phyloP scores from a whole-genome alignment of 805 yeast species.

The Candida insectalens region DNA sequence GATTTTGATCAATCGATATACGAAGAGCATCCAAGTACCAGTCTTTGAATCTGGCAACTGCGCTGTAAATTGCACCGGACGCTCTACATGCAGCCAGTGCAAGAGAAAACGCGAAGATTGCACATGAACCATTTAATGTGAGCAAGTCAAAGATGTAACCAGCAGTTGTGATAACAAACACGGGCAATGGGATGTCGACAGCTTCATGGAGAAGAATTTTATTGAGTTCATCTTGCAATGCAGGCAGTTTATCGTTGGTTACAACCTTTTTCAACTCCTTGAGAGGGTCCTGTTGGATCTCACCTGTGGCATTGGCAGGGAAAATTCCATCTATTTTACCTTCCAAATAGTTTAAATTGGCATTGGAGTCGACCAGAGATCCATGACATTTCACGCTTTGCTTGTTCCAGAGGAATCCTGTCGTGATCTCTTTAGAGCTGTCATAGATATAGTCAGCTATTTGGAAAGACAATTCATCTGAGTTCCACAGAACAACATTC shows the following conservation, averaged over 20 bases:
- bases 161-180: conserved; percentile 13
- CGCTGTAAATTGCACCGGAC: conserved; percentile 12
- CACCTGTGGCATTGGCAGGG: conserved; percentile 6
- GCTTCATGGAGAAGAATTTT: conserved; percentile 14
- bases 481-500: conserved; percentile 20
- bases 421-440: not conserved
- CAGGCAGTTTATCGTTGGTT: conserved; percentile 17
- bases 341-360: conserved; percentile 19
- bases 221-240: conserved; percentile 17
- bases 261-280: conserved; percentile 10
- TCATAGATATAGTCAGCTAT: conserved; percentile 20
- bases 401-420: conserved; percentile 3
- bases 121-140: conserved; percentile 18
- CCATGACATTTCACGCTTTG: conserved; percentile 21
- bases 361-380: conserved; percentile 17
- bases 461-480: conserved; percentile 24
- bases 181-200: conserved; percentile 19
- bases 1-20: conserved; percentile 16
- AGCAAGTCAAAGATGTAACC: conserved; percentile 20
- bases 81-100: conserved; percentile 19
- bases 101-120: conserved; percentile 19
- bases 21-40: conserved; percentile 20
- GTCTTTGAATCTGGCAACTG: conserved; percentile 13
- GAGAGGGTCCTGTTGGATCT: conserved; percentile 8
- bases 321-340: conserved; percentile 22